Base-by-base conservation (phyloP, 176 grass and related monocot genomes). In the Bothriochloa decipiens region DNA sequence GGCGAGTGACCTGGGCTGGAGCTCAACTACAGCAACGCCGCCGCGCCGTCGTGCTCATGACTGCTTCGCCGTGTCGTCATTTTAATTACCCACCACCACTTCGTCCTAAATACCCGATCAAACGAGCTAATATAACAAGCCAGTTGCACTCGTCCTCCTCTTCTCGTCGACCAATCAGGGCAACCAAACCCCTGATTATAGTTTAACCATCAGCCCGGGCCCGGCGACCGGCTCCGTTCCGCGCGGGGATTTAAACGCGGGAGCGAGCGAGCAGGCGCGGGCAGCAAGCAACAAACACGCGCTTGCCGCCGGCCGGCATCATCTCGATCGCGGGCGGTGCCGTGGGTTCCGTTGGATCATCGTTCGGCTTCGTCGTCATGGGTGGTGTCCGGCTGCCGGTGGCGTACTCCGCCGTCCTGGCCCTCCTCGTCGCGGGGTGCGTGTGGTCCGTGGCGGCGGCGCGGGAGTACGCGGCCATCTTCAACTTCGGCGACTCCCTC, bases 401-500 rank as follows among this genome's bases (percentile, higher is more conserved):
- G 62, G 40, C 41, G 25, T 57, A 46, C 77, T 27, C 26, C 40
- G 6, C 85, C 4, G 9, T 85, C 4, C 25, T 47, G 0, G 40
- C 13, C 15, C 62, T 92, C 7, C 49, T 88, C 27, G 5, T 87
- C 46, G 68, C 81, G 60, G 67, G 18, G 4, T 57, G 9, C 81
- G 55, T 9, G 55, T 61, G 49, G 49, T 15, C 49, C 8, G 45
- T 68, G 4, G 74, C 67, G 7, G 79, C 61, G 55, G 89, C 87
- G 58, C 27, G 50, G 72, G 88, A 85, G 36, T 97, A 97, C 83
- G 92, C 92, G 0, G 92, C 94, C 60, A 94, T 97, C 81, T 97
- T 94, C 72, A 97, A 90, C 87, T 97, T 97, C 42, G 94, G 94
- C 0, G 94, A 97, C 53, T 97, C 94, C 2, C 94, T 97, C 1